Base-by-base conservation (phyloP, 2,329 filamentous ascomycete genomes). In the Aspergillus jensenii region DNA sequence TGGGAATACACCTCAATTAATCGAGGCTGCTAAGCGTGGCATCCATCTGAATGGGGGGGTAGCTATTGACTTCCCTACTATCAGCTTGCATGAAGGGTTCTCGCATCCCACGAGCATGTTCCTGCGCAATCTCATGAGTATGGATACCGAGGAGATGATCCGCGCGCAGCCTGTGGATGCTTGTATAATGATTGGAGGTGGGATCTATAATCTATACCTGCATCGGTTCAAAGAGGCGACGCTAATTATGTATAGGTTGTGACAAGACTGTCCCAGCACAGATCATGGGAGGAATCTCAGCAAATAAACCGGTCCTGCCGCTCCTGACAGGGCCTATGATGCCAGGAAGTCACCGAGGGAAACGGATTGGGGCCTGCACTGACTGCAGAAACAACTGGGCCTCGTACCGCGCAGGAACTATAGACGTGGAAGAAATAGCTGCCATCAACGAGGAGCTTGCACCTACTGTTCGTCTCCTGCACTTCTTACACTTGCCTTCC, bases 141-240 rank as follows among this genome's bases (percentile, higher is more conserved):
- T 91, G 86, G 89, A 91, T 67, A 90, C 89, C 0, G 89, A 91
- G 70, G 88, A 91, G 76, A 91, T 91, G 88, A 86, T 90, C 54
- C 78, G 78, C 46, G 87, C 87, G 0, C 88, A 90, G 71, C 88
- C 88, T 0, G 79, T 88, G 14, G 88, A 91, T 72, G 84, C 86
- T 0, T 84, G 85, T 9, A 81, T 89, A 14, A 78, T 88, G 62
- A 87, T 90, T 64, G 88, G 88, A 49, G 87, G 85, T 85, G 57
- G 60, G 74, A 12, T 46, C 27, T n/a, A 27, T 40, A 14, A 12
- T 46, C 27, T 11, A 27, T 40, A 14, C 25, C 19, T n/a, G 4
- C 3, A 11, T 12, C 1, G 9, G 27, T 31, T 11, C 9, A 11
- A 4, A 31, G 5, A 1, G 6, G 23, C 2, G 23, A 25, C 5